These are phyloP conservation scores for Neopestalotiopsis sp. DNA, from an alignment of 2,329 filamentous ascomycete genomes.

Conservation along the genomic window DNA sequence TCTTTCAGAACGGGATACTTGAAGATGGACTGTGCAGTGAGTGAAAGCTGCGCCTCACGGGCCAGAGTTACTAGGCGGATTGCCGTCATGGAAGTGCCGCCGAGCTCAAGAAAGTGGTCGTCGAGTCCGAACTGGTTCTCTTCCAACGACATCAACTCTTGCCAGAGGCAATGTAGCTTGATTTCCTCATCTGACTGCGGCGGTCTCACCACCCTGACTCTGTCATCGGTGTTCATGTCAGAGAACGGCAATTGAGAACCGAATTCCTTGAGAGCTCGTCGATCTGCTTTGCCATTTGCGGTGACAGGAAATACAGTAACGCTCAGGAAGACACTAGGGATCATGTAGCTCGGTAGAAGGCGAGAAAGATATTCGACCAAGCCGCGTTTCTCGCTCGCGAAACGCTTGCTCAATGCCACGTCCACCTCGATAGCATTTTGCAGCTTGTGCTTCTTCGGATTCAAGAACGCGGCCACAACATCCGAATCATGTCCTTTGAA, in stretches of 20 bases:
- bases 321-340: background rate
- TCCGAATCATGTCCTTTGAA: background rate
- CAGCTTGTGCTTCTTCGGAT: background rate
- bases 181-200: background rate
- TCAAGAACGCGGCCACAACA: constrained; percentile 7
- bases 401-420: background rate
- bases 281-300: background rate
- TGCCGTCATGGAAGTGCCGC: constrained; percentile 1
- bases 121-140: background rate
- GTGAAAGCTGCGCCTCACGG: background rate
- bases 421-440: background rate
- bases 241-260: background rate
- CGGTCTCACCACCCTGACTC: no score
- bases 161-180: background rate
- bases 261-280: background rate
- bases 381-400: background rate
- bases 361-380: background rate
- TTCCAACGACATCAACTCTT: background rate
- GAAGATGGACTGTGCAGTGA: background rate
- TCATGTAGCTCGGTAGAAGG: constrained; percentile 4
- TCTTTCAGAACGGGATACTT: background rate
- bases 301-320: background rate
- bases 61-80: background rate
- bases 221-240: no score
- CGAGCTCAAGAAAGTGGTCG: constrained; percentile 3